Base-by-base conservation (phyloP, 1,139 yeast species). In the Diutina scorzettiae region DNA sequence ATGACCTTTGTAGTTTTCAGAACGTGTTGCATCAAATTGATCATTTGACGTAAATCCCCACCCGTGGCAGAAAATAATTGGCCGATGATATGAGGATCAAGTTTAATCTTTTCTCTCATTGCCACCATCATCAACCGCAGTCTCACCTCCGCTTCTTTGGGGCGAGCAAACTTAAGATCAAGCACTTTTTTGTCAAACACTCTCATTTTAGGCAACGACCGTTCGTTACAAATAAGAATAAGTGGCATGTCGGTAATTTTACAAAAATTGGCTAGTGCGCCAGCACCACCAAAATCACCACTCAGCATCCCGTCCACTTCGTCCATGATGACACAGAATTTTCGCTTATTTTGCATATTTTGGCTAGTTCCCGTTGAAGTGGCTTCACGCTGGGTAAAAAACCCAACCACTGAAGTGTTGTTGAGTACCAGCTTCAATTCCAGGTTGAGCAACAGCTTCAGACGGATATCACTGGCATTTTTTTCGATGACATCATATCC, bases 251-350 rank as follows among this genome's bases (percentile, higher is more conserved):
- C 71, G 1, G 98, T 87, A 41, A 77, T 79, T 37, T 81, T 72
- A 57, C 97, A 91, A 52, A 86, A 81, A 37, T 81, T 79, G 0
- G 96, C 89, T 62, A 93, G 71, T 45, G 91, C 95, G 21, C 96
- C 97, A 18, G 93, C 96, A 49, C 99, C 99, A 48, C 98, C 99
- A 53, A 93, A 81, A 59, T 93, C 99, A 49, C 99, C 99, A 53
- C 94, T 87, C 37, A 96, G 85, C 98, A 93, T 91, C 51, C 99
- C 99, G 59, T 93, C 99, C 27, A 93, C 98, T 63, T 93, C 99
- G 62, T 93, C 99, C 97, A 93, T 87, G 49, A 93, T 82, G 42
- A 91, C 71, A 43, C 89, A 87, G 51, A 89, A 78, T 45, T 58
- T 64, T 37, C 56, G 55, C 44, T 75, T 77, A 46, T 73, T 70